A percentile compares a stretch with the other conserved stretches of the same genome.
These are phyloP conservation scores for Zymoseptoria passerinii DNA, from an alignment of 2,329 filamentous ascomycete genomes.

Conservation along the genomic window DNA sequence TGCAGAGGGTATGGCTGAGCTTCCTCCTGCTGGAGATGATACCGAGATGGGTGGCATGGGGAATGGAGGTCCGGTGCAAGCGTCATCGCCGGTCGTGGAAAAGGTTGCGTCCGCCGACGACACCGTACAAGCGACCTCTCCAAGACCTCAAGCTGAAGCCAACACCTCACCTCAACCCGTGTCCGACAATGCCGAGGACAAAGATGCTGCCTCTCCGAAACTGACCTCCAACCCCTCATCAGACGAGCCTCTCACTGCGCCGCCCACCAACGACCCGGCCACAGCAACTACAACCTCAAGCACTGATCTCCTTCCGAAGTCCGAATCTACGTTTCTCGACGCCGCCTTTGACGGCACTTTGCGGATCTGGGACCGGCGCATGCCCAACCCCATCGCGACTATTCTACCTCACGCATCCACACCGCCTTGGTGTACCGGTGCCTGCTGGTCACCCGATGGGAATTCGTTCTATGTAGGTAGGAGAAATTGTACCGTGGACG, in stretches of 20 bases:
- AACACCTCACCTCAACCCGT: not conserved
- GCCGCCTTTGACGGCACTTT: conserved; percentile 81
- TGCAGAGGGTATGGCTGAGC: conserved; percentile 11
- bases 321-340: conserved; percentile 75
- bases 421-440: conserved; percentile 95
- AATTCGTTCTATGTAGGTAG: conserved; percentile 91
- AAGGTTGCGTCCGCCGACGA: not conserved
- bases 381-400: conserved; percentile 66
- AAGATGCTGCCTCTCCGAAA: conserved; percentile 27
- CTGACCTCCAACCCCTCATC: conserved; percentile 41
- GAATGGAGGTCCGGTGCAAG: conserved; percentile 34
- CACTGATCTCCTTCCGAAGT: conserved; percentile 42
- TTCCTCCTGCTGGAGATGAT: conserved; percentile 12
- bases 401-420: conserved; percentile 66
- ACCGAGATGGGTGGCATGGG: conserved; percentile 40
- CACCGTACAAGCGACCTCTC: not conserved
- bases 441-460: conserved; percentile 91
- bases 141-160: not conserved
- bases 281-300: conserved; percentile 13
- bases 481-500: conserved; percentile 86
- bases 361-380: conserved; percentile 85
- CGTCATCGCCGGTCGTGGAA: conserved; percentile 22
- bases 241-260: conserved; percentile 37
- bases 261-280: conserved; percentile 28
- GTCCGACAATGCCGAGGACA: not conserved